Percentiles rank a stretch among this genome's conserved stretches.
Evolutionary conservation across 306 rosid genomes (phyloP).

Genomic region (Citrullus mucosospermus): DNA sequence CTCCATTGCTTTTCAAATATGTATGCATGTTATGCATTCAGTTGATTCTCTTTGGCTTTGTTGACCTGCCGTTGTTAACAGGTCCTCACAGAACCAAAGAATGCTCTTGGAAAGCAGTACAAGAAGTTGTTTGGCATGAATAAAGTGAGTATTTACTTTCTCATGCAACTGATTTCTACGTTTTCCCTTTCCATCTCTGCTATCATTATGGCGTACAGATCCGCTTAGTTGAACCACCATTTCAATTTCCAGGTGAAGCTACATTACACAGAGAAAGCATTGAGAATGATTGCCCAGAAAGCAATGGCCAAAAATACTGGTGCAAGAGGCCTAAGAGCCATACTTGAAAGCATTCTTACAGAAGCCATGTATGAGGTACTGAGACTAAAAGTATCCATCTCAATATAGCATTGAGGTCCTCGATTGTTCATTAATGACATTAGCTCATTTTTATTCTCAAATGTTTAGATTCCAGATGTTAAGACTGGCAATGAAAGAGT

Average conservation of each 20-base stretch:
- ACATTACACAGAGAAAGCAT: slow-evolving; percentile 58
- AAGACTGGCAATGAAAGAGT: slow-evolving; percentile 61
- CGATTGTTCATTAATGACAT: no score
- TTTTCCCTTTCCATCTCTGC: background rate
- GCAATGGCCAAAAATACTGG: slow-evolving; percentile 94
- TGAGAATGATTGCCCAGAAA: slow-evolving; percentile 61
- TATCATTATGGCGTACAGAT: background rate
- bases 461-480: slow-evolving; percentile 65
- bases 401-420: background rate
- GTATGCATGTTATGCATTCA: background rate
- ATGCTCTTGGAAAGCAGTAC: slow-evolving; percentile 94
- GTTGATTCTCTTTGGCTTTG: background rate
- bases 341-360: slow-evolving; percentile 70
- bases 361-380: slow-evolving; percentile 92
- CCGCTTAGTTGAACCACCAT: background rate
- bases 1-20: background rate
- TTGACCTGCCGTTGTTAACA: slow-evolving; percentile 13
- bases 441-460: background rate
- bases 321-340: slow-evolving; percentile 86
- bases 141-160: slow-evolving; percentile 41
- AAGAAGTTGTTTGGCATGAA: slow-evolving; percentile 84
- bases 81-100: slow-evolving; percentile 89
- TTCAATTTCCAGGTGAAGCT: slow-evolving; percentile 57
- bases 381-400: background rate
- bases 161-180: background rate